A percentile compares a stretch with the other conserved stretches of the same genome.
These are phyloP conservation scores for Xeromyces bisporus DNA, from an alignment of 495 filamentous ascomycete species.

Conservation along the genomic window DNA sequence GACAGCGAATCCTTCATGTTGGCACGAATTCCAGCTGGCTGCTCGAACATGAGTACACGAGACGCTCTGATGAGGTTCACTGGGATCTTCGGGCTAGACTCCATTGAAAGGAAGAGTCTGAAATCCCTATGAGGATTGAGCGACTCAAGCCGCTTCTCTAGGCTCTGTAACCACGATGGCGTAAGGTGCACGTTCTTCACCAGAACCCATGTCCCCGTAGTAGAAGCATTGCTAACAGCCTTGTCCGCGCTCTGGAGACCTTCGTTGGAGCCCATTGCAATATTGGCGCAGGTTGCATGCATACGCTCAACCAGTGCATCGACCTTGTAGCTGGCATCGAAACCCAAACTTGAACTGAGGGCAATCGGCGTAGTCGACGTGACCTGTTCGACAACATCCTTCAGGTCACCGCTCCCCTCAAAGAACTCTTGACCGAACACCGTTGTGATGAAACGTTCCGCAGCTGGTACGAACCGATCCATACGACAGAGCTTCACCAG, in stretches of 20 bases:
- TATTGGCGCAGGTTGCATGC: conserved; percentile 73
- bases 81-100: conserved; percentile 89
- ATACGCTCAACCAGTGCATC: conserved; percentile 79
- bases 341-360: conserved; percentile 84
- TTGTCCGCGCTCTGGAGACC: conserved; percentile 83
- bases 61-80: conserved; percentile 90
- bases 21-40: conserved; percentile 86
- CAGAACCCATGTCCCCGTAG: conserved; percentile 86
- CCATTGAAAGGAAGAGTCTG: conserved; percentile 94
- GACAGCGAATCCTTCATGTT: conserved; percentile 98
- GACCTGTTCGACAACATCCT: conserved; percentile 71
- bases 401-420: conserved; percentile 67
- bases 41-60: conserved; percentile 92
- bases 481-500: conserved; percentile 89
- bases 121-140: conserved; percentile 92
- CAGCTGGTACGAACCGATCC: conserved; percentile 83
- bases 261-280: conserved; percentile 97
- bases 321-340: conserved; percentile 98
- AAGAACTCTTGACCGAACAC: conserved; percentile 78
- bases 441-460: conserved; percentile 72
- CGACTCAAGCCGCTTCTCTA: conserved; percentile 90
- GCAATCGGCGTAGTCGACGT: conserved; percentile 72
- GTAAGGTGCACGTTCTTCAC: conserved; percentile 99
- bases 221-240: conserved; percentile 82
- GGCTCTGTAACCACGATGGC: conserved; percentile 84